Conservation (phyloP, 352 stramenopile genomes). For the Nothophytophthora sp. region DNA sequence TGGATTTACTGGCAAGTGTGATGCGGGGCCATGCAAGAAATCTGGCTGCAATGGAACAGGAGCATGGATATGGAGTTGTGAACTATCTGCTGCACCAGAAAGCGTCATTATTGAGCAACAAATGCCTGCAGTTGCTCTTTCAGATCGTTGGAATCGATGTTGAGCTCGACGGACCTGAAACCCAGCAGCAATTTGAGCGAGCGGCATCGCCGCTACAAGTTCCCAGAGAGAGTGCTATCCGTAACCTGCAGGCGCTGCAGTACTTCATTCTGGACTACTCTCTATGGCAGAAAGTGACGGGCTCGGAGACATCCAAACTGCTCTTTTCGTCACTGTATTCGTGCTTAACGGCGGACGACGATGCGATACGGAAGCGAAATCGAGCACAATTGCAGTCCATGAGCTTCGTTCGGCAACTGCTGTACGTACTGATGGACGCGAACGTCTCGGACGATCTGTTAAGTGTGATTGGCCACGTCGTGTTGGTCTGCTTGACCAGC, state of each 20-base stretch:
- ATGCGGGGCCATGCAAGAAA: slow-evolving; percentile 43
- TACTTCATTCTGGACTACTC: slow-evolving; percentile 77
- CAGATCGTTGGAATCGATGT: slow-evolving; percentile 58
- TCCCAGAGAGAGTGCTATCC: slow-evolving; percentile 45
- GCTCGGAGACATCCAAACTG: slow-evolving; percentile 33
- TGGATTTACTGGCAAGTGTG: slow-evolving; percentile 39
- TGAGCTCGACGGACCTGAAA: slow-evolving; percentile 7
- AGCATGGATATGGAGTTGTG: slow-evolving; percentile 73
- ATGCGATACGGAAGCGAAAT: slow-evolving; percentile 54
- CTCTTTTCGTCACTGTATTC: slow-evolving; percentile 73
- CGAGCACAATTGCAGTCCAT: slow-evolving; percentile 61
- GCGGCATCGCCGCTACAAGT: neutral
- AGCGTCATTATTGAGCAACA: slow-evolving; percentile 33
- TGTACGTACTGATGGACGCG: slow-evolving; percentile 73
- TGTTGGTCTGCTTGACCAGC: slow-evolving; percentile 68
- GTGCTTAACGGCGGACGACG: slow-evolving; percentile 45
- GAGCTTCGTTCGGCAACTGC: slow-evolving; percentile 60
- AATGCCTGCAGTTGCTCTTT: slow-evolving; percentile 44
- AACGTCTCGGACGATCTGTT: slow-evolving; percentile 48
- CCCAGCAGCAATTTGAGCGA: neutral
- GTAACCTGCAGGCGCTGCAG: slow-evolving; percentile 66
- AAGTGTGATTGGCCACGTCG: slow-evolving; percentile 61
- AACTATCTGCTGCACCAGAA: slow-evolving; percentile 73
- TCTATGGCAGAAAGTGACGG: slow-evolving; percentile 54
- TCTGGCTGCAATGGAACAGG: slow-evolving; percentile 60